Base-by-base conservation (phyloP, 805 yeast species). In the Candida schatavii region DNA sequence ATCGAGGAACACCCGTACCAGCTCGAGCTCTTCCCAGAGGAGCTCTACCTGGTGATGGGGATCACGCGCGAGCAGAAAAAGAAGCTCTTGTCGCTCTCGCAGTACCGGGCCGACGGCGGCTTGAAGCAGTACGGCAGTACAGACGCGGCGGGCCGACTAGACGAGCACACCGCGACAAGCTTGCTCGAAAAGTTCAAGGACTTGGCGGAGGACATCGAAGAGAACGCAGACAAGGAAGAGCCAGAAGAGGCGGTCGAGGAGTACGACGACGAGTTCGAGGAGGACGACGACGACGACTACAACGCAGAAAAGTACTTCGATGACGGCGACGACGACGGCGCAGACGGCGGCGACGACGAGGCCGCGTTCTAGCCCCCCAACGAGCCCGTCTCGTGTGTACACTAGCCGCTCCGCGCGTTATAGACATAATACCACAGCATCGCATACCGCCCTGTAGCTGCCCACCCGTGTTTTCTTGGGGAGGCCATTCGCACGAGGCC, bases 241-340 rank as follows among this genome's bases (percentile, higher is more conserved):
- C 67, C 61, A 35, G 62, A 53, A 7, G 68, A 62, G 15, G 77
- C 64, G 9, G 83, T 78, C 26, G 73, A 66, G 17, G 85, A 78
- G n/a, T 64, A 68, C 36, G 88, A 83, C 51, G 88, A 83, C 46
- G 86, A 82, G 46, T 77, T 74, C 49, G 84, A 80, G 46, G 88
- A 82, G 48, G 85, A 83, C 42, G 88, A 83, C 20, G 89, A 84
- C 50, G 87, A 81, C 54, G 88, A 83, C 57, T 84, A 84, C 54
- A 84, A 84, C 52, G 91, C 91, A 6, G 91, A 84, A 51, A 80
- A 79, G 60, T 84, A 84, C 62, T 84, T 84, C 54, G 89, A 84
- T 55, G 83, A 77, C 49, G 85, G 83, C 34, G 87, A 83, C 40
- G 70, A 61, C 32, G 80, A 75, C 30, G 79, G 70, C 17, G 82